Base-by-base conservation (phyloP, 768 basidiomycete species). In the Rhodotorula babjevae region DNA sequence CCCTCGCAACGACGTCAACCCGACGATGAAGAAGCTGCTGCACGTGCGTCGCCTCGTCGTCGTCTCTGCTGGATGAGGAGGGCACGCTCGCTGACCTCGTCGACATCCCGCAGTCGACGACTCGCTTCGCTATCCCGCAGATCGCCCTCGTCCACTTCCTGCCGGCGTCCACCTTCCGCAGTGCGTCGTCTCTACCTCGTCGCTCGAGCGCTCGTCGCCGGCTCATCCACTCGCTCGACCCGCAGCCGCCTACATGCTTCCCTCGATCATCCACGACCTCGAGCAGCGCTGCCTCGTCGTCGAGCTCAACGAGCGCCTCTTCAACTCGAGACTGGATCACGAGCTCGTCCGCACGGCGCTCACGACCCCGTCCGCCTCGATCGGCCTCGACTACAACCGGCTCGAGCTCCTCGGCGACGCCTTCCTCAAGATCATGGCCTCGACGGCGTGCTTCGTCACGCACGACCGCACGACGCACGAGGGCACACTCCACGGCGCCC, bases 371-470 rank as follows among this genome's bases (percentile, higher is more conserved):
- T 87, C 90, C 16, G 87, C 87, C 47, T 85, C 86, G 44, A 84
- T 86, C 60, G 90, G 89, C 74, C 84, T 84, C 70, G 85, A 93
- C 81, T 93, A 93, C 80, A 90, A 94, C 81, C 87, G 92, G 49
- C 64, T 58, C 56, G 56, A 65, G 31, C 56, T 50, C 57, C 42
- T 75, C 87, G 91, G 92, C 44, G 92, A 93, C 80, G 86, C 90
- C 33, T 90, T 90, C 79, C 82, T 94, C 72, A 94, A 94, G 80
- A 89, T 88, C 77, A 80, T 92, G 59, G 84, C 87, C 14, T 88
- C 90, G 19, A 83, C 88, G 69, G 89, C 90, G 79, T 84, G 89
- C 44, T 92, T 89, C 77, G 89, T 89, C 58, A 86, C 85, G 40
- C 52, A 61, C 33, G 84, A 87, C 76, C 89, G 90, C 11, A 82